A percentile compares a stretch with the other conserved stretches of the same genome.
These are phyloP conservation scores for Penicillium mononematosum DNA, from an alignment of 495 filamentous ascomycete genomes.

Conservation along the genomic window DNA sequence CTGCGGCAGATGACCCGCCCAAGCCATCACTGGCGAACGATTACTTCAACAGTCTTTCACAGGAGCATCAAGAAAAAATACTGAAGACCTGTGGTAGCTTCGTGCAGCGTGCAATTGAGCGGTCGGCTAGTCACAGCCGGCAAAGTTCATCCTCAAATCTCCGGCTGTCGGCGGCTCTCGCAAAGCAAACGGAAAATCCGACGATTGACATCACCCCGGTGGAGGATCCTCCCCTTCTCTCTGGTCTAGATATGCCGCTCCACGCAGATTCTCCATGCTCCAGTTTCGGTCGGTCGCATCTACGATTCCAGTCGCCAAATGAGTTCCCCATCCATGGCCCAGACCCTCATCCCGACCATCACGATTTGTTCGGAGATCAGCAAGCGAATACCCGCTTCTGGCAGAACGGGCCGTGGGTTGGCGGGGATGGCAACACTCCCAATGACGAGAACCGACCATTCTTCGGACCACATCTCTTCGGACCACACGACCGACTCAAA, in stretches of 20 bases:
- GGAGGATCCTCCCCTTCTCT: slow-evolving; percentile 39
- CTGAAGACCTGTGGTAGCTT: slow-evolving; percentile 49
- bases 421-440: slow-evolving; percentile 50
- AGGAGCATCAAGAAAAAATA: slow-evolving; percentile 44
- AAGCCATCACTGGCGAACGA: slow-evolving; percentile 47
- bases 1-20: slow-evolving; percentile 38
- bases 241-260: slow-evolving; percentile 43
- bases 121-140: slow-evolving; percentile 45
- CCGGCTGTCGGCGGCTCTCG: slow-evolving; percentile 43
- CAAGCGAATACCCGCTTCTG: slow-evolving; percentile 52
- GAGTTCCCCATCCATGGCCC: slow-evolving; percentile 45
- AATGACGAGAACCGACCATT: slow-evolving; percentile 50
- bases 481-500: slow-evolving; percentile 48
- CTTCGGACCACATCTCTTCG: slow-evolving; percentile 44
- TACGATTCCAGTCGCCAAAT: slow-evolving; percentile 47
- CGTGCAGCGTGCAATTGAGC: slow-evolving; percentile 46
- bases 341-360: slow-evolving; percentile 45
- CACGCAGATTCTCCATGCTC: slow-evolving; percentile 49
- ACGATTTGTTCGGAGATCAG: slow-evolving; percentile 50
- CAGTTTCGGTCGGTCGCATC: slow-evolving; percentile 50
- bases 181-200: slow-evolving; percentile 47
- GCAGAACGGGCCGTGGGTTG: slow-evolving; percentile 49
- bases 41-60: slow-evolving; percentile 44
- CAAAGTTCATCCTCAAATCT: slow-evolving; percentile 46
- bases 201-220: slow-evolving; percentile 51